These are phyloP conservation scores for Elsinoe ampelina DNA, from an alignment of 2,329 filamentous ascomycete species.

Conservation along the genomic window DNA sequence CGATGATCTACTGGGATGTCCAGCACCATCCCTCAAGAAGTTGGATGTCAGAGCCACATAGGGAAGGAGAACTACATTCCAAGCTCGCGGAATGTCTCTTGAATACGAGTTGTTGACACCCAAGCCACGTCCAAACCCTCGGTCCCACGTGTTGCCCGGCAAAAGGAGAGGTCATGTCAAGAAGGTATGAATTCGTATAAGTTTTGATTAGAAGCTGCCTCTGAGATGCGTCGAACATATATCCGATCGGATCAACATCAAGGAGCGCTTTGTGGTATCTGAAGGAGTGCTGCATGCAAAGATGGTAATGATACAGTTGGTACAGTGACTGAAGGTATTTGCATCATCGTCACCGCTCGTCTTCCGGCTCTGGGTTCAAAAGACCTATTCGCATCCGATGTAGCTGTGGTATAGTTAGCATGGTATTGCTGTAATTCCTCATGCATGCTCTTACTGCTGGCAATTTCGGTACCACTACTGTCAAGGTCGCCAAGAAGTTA, in stretches of 20 bases:
- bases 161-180: too few species aligned
- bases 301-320: conserved; percentile 8
- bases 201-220: not conserved
- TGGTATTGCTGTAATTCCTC: not conserved
- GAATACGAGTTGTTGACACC: too few species aligned
- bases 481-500: conserved; percentile 87
- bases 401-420: conserved; percentile 21
- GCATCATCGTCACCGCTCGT: conserved; percentile 17
- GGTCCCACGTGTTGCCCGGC: too few species aligned
- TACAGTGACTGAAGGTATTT: not conserved
- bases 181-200: not conserved
- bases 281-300: conserved; percentile 2
- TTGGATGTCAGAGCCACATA: too few species aligned
- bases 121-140: too few species aligned
- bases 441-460: conserved; percentile 63
- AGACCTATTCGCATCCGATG: conserved; percentile 30
- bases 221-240: not conserved
- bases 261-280: conserved; percentile 13
- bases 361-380: conserved; percentile 26
- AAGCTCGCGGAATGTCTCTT: too few species aligned
- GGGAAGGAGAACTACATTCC: too few species aligned
- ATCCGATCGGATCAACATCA: not conserved
- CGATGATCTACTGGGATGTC: too few species aligned
- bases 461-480: conserved; percentile 90
- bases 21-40: too few species aligned